These are phyloP conservation scores for Neopestalotiopsis rosae DNA, from an alignment of 2,329 filamentous ascomycete genomes.

Conservation along the genomic window DNA sequence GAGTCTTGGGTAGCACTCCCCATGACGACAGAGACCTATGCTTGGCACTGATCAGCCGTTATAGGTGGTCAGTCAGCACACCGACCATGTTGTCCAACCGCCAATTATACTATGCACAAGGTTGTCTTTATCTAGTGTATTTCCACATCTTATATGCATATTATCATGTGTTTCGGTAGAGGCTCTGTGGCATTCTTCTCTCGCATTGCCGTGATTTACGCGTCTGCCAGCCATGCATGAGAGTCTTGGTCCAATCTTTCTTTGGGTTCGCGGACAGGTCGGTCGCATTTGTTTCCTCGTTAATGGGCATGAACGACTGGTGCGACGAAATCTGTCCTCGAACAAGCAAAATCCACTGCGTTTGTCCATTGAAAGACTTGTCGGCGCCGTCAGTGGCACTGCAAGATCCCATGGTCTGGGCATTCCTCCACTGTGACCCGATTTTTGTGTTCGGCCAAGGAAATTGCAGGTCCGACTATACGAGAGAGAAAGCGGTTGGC, in stretches of 20 bases:
- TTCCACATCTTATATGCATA: not conserved
- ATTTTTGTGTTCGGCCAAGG: not conserved
- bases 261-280: not conserved
- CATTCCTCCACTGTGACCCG: not conserved
- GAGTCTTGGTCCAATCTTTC: not conserved
- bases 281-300: not conserved
- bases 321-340: conserved; percentile 6
- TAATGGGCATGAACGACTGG: not conserved
- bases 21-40: not conserved
- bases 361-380: not conserved
- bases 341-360: not conserved
- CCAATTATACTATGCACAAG: no score
- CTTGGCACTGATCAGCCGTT: not conserved
- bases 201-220: not conserved
- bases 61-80: not conserved
- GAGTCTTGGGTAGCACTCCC: conserved; percentile 2
- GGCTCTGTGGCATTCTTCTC: not conserved
- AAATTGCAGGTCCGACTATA: conserved; percentile 8
- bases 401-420: conserved; percentile 9
- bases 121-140: no score
- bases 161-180: not conserved
- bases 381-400: conserved; percentile 12
- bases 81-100: no score
- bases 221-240: not conserved
- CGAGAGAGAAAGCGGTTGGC: not conserved